These are phyloP conservation scores for Rubia yunnanensis DNA, from an alignment of 257 asterid genomes.

Conservation along the genomic window DNA sequence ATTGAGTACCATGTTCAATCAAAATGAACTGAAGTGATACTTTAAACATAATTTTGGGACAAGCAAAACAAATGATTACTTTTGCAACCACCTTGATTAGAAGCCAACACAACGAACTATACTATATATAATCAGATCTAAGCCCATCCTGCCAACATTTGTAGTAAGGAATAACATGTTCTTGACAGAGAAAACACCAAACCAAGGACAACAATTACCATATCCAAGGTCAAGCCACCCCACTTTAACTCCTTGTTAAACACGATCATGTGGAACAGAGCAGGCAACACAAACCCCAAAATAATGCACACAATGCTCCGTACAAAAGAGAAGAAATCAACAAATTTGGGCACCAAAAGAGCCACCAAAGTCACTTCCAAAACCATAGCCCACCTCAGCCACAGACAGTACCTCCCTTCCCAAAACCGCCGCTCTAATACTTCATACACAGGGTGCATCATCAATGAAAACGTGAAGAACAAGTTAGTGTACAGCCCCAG, in stretches of 20 bases:
- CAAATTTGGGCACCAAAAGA: constrained; percentile 61
- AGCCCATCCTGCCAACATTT: constrained; percentile 20
- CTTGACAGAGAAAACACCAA: constrained; percentile 23
- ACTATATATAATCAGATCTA: too few species aligned
- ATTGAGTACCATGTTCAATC: too few species aligned
- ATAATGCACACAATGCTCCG: constrained; percentile 85
- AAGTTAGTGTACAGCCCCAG: constrained; percentile 57
- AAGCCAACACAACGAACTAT: too few species aligned
- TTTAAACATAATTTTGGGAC: too few species aligned
- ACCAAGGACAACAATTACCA: constrained; percentile 20
- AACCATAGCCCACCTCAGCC: constrained; percentile 67
- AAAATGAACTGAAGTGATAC: too few species aligned
- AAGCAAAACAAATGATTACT: too few species aligned
- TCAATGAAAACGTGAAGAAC: constrained; percentile 64
- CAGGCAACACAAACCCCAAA: constrained; percentile 71
- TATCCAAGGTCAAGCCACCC: constrained; percentile 25
- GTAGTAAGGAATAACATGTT: constrained; percentile 24
- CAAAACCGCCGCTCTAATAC: constrained; percentile 80
- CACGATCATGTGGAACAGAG: constrained; percentile 57
- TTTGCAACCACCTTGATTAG: too few species aligned
- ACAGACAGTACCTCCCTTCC: constrained; percentile 65
- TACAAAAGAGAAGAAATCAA: constrained; percentile 78
- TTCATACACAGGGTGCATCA: constrained; percentile 93
- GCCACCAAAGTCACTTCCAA: constrained; percentile 53
- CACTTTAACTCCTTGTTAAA: constrained; percentile 43